phyloP scores from a whole-genome alignment of 116 monocot species.

The Trichopus zeylanicus region DNA sequence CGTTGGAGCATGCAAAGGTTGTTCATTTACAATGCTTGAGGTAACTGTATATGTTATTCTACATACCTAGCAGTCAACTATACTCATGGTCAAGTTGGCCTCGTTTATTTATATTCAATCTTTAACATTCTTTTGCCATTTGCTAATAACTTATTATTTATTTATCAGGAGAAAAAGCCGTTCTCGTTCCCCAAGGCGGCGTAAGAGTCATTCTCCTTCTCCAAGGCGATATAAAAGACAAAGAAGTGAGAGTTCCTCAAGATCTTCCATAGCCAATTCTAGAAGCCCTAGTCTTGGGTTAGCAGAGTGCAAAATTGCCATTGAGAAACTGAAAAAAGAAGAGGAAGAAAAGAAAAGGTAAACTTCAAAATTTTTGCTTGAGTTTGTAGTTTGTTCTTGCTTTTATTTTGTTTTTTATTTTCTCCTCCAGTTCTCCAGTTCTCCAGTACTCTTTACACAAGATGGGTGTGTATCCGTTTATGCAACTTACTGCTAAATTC shows the following conservation, averaged over 20 bases:
- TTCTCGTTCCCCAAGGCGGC: constrained; percentile 55
- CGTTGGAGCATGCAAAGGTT: constrained; percentile 47
- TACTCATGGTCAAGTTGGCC: neutral
- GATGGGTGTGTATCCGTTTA: too few relatives aligned
- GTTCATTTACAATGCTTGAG: constrained; percentile 46
- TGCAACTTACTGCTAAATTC: too few relatives aligned
- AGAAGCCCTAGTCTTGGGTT: constrained; percentile 48
- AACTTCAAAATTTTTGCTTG: neutral
- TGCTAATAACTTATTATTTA: constrained; percentile 1
- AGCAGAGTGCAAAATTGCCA: constrained; percentile 36
- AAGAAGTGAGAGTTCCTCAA: constrained; percentile 56
- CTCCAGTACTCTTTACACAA: too few relatives aligned
- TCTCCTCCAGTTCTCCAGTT: neutral
- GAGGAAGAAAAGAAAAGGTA: constrained; percentile 88
- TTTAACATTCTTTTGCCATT: constrained; percentile 4
- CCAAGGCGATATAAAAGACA: constrained; percentile 53
- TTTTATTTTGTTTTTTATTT: neutral
- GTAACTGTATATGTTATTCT: constrained; percentile 28
- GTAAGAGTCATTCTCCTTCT: constrained; percentile 63
- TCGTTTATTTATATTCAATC: constrained; percentile 2
- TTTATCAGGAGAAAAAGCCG: constrained; percentile 62
- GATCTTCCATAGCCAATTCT: constrained; percentile 46
- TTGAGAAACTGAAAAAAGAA: constrained; percentile 50
- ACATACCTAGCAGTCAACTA: neutral
- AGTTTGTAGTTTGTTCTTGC: neutral